These are phyloP conservation scores for Aristolochia fimbriata DNA, from an alignment of 164 flowering plant genomes.

Conservation along the genomic window DNA sequence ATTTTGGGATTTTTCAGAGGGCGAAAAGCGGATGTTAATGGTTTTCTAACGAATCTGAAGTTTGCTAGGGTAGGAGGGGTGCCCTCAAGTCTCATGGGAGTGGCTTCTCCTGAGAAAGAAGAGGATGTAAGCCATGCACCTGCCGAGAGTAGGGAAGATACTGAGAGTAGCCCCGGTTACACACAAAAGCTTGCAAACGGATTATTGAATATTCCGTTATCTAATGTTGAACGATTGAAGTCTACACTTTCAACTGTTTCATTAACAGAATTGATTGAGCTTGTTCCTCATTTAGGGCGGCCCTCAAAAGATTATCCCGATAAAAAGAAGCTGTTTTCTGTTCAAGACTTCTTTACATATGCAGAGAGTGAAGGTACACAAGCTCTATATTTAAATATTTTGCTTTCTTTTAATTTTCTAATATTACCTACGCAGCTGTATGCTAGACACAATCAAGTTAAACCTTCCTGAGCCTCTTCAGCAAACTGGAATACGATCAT, in stretches of 20 bases:
- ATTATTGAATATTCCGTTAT: conserved; percentile 75
- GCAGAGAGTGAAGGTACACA: conserved; percentile 87
- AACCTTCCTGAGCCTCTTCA: too few relatives aligned
- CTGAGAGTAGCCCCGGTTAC: conserved; percentile 28
- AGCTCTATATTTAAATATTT: neutral
- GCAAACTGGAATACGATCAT: too few relatives aligned
- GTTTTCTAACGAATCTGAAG: conserved; percentile 52
- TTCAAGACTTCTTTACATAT: conserved; percentile 90
- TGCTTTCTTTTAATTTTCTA: neutral
- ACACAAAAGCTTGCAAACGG: conserved; percentile 56
- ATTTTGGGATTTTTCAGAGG: conserved; percentile 42
- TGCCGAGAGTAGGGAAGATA: conserved; percentile 28
- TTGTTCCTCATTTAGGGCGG: conserved; percentile 62
- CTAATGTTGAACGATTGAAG: conserved; percentile 85
- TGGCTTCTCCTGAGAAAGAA: conserved; percentile 36
- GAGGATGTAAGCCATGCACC: conserved; percentile 32
- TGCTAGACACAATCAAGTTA: too few relatives aligned
- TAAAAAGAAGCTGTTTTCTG: conserved; percentile 82
- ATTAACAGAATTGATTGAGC: conserved; percentile 76
- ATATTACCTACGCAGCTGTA: neutral
- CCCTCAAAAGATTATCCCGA: conserved; percentile 72
- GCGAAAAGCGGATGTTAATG: conserved; percentile 52
- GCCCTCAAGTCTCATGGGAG: conserved; percentile 57
- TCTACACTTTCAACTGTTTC: conserved; percentile 75
- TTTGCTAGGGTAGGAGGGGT: conserved; percentile 90